phyloP scores from a whole-genome alignment of 2,329 filamentous ascomycete species.

The Diaporthe humulicola region DNA sequence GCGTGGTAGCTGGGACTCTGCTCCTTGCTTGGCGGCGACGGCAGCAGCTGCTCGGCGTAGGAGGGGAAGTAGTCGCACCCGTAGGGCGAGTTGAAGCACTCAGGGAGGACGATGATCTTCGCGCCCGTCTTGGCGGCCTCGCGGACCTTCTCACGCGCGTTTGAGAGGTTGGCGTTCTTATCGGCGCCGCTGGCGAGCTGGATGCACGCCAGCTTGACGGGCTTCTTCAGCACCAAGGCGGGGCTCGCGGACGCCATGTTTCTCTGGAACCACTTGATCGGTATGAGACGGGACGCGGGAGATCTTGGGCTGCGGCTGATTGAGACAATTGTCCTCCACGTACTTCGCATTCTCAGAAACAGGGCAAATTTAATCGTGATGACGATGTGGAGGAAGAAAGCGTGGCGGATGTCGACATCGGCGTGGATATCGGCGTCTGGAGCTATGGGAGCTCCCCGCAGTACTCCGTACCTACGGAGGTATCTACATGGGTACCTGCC shows the following conservation, averaged over 20 bases:
- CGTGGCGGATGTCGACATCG: slow-evolving; percentile 6
- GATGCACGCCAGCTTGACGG: slow-evolving; percentile 83
- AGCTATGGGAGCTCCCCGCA: slow-evolving; percentile 37
- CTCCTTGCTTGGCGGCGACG: slow-evolving; percentile 77
- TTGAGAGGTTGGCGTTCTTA: slow-evolving; percentile 86
- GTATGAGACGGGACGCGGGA: slow-evolving; percentile 38
- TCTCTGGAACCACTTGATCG: slow-evolving; percentile 45
- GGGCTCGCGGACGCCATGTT: slow-evolving; percentile 49
- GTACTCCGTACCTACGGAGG: background rate
- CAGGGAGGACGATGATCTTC: slow-evolving; percentile 90
- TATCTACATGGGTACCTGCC: background rate
- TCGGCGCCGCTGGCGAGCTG: slow-evolving; percentile 86
- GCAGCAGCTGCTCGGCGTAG: slow-evolving; percentile 89
- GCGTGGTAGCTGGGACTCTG: slow-evolving; percentile 89
- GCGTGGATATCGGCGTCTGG: background rate
- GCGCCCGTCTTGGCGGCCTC: slow-evolving; percentile 83
- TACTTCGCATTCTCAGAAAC: slow-evolving; percentile 31
- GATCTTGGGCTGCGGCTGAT: slow-evolving; percentile 21
- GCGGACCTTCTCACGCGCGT: slow-evolving; percentile 85
- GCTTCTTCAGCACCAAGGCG: slow-evolving; percentile 73
- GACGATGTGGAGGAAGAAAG: background rate
- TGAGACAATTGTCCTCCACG: slow-evolving; percentile 35
- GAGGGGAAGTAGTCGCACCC: slow-evolving; percentile 90
- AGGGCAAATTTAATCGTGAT: background rate
- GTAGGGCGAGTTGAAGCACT: slow-evolving; percentile 99